These are phyloP conservation scores for Fusarium paranaense DNA, from an alignment of 2,329 filamentous ascomycete species.

Conservation along the genomic window DNA sequence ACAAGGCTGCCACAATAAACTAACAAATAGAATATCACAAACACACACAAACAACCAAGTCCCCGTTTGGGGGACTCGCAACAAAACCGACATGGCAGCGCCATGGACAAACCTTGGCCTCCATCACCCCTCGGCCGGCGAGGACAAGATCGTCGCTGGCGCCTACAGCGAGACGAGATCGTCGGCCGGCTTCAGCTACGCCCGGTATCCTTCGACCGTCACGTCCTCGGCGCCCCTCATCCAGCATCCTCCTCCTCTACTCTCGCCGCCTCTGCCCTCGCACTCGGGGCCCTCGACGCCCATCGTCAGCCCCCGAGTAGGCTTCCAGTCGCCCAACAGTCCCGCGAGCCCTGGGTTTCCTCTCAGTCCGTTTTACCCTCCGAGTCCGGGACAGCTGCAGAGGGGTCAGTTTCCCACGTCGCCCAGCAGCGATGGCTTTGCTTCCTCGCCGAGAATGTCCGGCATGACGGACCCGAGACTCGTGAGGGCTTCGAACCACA, in stretches of 20 bases:
- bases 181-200: slow-evolving; percentile 34
- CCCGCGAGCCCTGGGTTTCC: slow-evolving; percentile 37
- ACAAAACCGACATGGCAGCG: slow-evolving; percentile 25
- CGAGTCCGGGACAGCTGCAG: slow-evolving; percentile 21
- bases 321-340: slow-evolving; percentile 23
- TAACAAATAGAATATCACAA: not conserved
- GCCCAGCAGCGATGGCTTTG: slow-evolving; percentile 36
- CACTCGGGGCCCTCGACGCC: slow-evolving; percentile 34
- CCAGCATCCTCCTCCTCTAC: slow-evolving; percentile 26
- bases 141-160: slow-evolving; percentile 24
- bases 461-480: slow-evolving; percentile 21
- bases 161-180: slow-evolving; percentile 33
- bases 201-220: slow-evolving; percentile 34
- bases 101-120: slow-evolving; percentile 35
- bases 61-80: not conserved
- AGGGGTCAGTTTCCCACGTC: slow-evolving; percentile 33
- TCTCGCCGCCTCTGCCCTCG: slow-evolving; percentile 38
- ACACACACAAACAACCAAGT: not conserved
- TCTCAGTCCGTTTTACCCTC: slow-evolving; percentile 33
- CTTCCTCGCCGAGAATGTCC: slow-evolving; percentile 10
- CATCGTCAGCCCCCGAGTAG: slow-evolving; percentile 21
- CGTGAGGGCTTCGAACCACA: slow-evolving; percentile 18
- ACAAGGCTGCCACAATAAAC: not conserved
- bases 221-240: slow-evolving; percentile 35
- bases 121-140: slow-evolving; percentile 16